Evolutionary conservation across 2,329 filamentous ascomycete species (phyloP).

Genomic region (Aspergillus glaucus): DNA sequence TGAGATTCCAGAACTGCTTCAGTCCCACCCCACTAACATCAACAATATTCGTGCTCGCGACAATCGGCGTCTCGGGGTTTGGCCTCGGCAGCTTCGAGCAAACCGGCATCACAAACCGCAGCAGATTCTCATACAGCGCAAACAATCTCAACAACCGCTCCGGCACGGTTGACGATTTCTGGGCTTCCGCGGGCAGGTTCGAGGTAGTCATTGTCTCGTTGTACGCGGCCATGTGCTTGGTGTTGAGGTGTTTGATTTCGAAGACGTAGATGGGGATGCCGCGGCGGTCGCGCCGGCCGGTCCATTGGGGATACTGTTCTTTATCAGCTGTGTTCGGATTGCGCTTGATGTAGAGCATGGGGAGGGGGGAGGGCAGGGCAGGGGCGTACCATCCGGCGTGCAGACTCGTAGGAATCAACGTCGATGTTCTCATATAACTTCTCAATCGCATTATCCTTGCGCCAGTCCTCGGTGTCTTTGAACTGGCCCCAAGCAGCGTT

Average conservation of each 20-base stretch:
- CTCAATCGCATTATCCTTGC: conserved; percentile 70
- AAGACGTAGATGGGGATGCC: conserved; percentile 91
- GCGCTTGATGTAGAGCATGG: neutral
- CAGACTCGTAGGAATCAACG: conserved; percentile 73
- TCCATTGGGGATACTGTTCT: conserved; percentile 84
- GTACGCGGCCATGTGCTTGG: conserved; percentile 73
- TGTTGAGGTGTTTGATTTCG: conserved; percentile 75
- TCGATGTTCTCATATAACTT: conserved; percentile 82
- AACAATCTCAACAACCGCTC: conserved; percentile 79
- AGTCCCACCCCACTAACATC: conserved; percentile 83
- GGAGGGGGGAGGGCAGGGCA: too few species aligned
- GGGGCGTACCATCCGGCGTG: conserved; percentile 58
- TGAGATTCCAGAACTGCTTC: conserved; percentile 94
- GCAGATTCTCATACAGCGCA: conserved; percentile 88
- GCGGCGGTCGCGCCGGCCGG: conserved; percentile 78
- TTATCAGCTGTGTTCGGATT: conserved; percentile 1
- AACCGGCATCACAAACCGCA: conserved; percentile 77
- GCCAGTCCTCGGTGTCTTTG: conserved; percentile 82
- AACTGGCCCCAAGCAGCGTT: conserved; percentile 77
- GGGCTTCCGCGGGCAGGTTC: conserved; percentile 52
- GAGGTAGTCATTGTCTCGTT: conserved; percentile 46
- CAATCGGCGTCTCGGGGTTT: conserved; percentile 75
- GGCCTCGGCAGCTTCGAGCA: conserved; percentile 73
- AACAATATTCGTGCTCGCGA: conserved; percentile 89
- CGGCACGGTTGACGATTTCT: conserved; percentile 51